Evolutionary conservation across 768 basidiomycete species (phyloP).

Genomic region (Kwoniella dendrophila): DNA sequence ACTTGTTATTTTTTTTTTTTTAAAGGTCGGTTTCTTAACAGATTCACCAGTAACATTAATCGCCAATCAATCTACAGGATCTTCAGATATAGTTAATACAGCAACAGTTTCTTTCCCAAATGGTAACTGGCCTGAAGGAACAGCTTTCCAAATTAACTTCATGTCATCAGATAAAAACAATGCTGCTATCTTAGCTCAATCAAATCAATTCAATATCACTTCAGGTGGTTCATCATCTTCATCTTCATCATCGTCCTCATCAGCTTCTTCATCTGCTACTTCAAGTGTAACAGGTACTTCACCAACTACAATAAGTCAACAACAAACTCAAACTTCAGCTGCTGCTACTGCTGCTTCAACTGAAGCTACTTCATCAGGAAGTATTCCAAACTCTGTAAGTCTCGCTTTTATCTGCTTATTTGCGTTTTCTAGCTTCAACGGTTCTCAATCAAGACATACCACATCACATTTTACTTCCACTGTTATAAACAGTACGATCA

Average conservation of each 20-base stretch:
- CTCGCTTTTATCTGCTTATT: background rate
- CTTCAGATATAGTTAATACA: conserved; percentile 63
- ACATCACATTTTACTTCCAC: no score
- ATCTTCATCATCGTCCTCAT: conserved; percentile 53
- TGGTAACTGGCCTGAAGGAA: conserved; percentile 66
- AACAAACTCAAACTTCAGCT: no score
- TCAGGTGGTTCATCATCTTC: conserved; percentile 38
- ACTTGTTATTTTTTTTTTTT: background rate
- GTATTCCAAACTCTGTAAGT: conserved; percentile 27
- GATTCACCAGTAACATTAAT: conserved; percentile 45
- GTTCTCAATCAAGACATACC: background rate
- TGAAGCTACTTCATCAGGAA: conserved; percentile 10
- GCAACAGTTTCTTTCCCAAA: conserved; percentile 60
- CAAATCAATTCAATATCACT: conserved; percentile 64
- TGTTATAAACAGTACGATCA: background rate
- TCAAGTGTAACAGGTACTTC: conserved; percentile 25
- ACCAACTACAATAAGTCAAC: conserved; percentile 18
- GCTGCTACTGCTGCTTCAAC: conserved; percentile 14
- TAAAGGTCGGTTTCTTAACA: conserved; percentile 39
- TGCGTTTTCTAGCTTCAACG: background rate
- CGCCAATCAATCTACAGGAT: conserved; percentile 61
- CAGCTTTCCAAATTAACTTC: conserved; percentile 72
- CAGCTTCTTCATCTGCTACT: conserved; percentile 39
- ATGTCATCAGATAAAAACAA: conserved; percentile 60
- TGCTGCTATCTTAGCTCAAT: conserved; percentile 70